Base-by-base conservation (phyloP, 257 asterid genomes). In the Solanum medicagineum region DNA sequence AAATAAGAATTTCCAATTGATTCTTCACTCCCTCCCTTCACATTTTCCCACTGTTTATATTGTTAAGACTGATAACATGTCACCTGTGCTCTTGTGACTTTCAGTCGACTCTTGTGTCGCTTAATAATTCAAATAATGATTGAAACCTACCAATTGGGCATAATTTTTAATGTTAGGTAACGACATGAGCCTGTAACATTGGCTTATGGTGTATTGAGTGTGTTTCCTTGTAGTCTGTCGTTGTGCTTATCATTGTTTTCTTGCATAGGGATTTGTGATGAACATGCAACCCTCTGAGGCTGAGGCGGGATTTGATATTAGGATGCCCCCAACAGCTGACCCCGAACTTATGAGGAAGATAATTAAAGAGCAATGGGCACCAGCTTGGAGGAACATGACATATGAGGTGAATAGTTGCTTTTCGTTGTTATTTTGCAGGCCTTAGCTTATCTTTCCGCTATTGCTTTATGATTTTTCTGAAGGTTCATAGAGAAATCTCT, bases 201-300 rank as follows among this genome's bases (percentile, higher is more conserved):
- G 20, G 36, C 56, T 71, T 44, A 20, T 71, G 80, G 56, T 70
- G 54, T 20, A 44, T 7, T 20, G 40, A 12, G 55, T 7, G 26
- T 45, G 29, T 73, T 73, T 7, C 13, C 20, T 73, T 44, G 55
- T 73, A 12, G 8, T 73, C 22, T 77, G 10, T 55, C 85, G 29
- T 79, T 77, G 32, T 40, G 15, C 56, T 70, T 36, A 24, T 49
- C 59, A 13, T 24, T 70, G 57, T 44, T n/a, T 56, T 20, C 10
- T 66, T 87, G 87, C 24, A 82, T 63, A 93, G 98, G 99, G 98
- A 32, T 96, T 89, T 88, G 93, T 91, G 86, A 96, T 96, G 99
- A 95, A 97, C 86, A 86, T 94, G 96, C 98, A 97, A 88, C 99
- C 99, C 8, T 95, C 99, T 1, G 98, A 95, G 86, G 98, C 93